Evolutionary conservation across 2,329 filamentous ascomycete genomes (phyloP), one percentile per base, ranked within the genome.

Genomic region (Chaetomiaceae sp.): DNA sequence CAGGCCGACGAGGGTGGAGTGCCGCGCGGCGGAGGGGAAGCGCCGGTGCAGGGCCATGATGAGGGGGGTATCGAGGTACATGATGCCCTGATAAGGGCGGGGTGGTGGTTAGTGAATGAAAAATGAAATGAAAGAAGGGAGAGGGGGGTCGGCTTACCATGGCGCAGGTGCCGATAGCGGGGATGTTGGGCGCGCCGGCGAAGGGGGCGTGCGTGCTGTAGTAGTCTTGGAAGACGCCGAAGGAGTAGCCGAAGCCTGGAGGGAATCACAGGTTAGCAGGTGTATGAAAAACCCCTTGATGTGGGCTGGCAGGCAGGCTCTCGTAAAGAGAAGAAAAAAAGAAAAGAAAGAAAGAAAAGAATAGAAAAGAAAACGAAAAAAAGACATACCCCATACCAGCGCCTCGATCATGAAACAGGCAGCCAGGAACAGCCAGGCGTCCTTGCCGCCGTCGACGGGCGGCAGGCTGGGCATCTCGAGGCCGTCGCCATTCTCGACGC

Each of bases 151-250:
- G n/a, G n/a, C 54, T 50, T 60, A 70, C 76, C 76, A 76, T 76
- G 3, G 79, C 71, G 45, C 74, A 78, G 2, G 81, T 86, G 1
- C 83, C 83, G 44, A 87, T 79, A 12, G 79, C 68, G 24, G 81
- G 73, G 40, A 85, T 78, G 35, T 72, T 67, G 22, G 70, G 67
- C 0, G 72, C 70, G 2, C 71, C 71, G 3, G 66, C 64, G 45
- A 86, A 86, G 1, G 78, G 75, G 4, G 71, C 70, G 48, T 81
- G 71, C 1, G 68, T 74, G 29, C 70, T 74, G 60, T 87, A 87
- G 62, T 84, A 83, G 42, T 82, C 73, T 55, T 86, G 81, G 57
- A 88, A 86, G 19, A 88, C 73, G 35, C 83, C 84, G 59, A 82
- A 88, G 0, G 80, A 73, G 46, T 81, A 81, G 0, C 81, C 78